phyloP scores from a whole-genome alignment of 257 asterid species.

The Solanum tacnaense region DNA sequence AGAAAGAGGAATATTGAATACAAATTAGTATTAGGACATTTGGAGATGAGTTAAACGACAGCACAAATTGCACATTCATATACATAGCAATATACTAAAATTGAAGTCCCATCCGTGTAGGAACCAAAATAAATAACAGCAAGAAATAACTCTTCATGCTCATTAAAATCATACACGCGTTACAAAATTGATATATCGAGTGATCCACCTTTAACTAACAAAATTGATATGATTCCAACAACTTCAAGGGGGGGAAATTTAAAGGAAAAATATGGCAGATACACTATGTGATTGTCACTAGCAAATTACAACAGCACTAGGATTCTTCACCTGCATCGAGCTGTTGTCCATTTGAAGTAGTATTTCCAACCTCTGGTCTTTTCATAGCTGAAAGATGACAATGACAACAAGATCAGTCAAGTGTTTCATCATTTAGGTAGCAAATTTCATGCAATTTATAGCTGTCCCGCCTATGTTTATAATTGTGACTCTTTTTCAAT shows the following conservation, averaged over 20 bases:
- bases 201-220: neutral
- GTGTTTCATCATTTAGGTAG: neutral
- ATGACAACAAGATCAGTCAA: neutral
- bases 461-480: neutral
- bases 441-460: neutral
- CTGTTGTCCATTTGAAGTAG: too few species aligned
- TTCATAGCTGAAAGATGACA: slow-evolving; percentile 27
- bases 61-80: neutral
- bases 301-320: neutral
- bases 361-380: slow-evolving; percentile 1
- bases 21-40: neutral
- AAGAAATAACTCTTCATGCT: too few species aligned
- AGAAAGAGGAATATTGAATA: too few species aligned
- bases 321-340: too few species aligned
- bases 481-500: neutral
- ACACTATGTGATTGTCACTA: neutral
- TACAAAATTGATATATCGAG: neutral
- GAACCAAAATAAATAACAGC: neutral
- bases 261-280: too few species aligned
- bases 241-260: neutral
- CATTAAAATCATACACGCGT: neutral
- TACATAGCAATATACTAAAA: neutral
- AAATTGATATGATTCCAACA: neutral
- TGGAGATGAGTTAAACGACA: neutral
- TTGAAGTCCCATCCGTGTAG: neutral